These are phyloP conservation scores for Penicillium sp. DNA, from an alignment of 2,329 filamentous ascomycete genomes.

Conservation along the genomic window DNA sequence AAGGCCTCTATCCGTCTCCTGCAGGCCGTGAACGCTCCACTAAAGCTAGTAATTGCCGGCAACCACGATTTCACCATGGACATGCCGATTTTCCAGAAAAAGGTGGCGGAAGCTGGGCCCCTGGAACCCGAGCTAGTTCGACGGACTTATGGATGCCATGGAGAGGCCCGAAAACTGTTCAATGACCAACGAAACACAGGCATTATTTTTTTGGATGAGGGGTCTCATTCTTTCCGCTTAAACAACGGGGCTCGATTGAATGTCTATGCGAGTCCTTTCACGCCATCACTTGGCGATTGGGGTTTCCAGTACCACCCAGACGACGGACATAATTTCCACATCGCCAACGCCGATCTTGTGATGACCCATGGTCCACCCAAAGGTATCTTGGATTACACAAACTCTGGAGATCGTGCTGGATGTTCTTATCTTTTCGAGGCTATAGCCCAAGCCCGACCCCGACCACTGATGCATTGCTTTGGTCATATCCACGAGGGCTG, in stretches of 20 bases:
- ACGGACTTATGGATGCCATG: conserved; percentile 44
- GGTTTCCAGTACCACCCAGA: conserved; percentile 53
- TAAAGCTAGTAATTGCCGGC: conserved; percentile 59
- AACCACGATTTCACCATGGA: conserved; percentile 56
- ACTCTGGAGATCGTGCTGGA: conserved; percentile 31
- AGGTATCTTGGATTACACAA: conserved; percentile 53
- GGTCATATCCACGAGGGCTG: conserved; percentile 54
- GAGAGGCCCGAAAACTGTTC: conserved; percentile 45
- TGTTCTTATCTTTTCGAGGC: conserved; percentile 35
- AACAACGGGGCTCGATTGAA: conserved; percentile 53
- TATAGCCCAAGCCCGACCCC: conserved; percentile 18
- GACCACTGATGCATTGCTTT: conserved; percentile 41
- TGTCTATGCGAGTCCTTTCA: conserved; percentile 58
- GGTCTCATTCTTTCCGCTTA: conserved; percentile 51
- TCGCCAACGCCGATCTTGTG: conserved; percentile 47
- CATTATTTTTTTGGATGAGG: conserved; percentile 55
- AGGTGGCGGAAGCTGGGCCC: conserved; percentile 29
- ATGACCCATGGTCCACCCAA: conserved; percentile 60
- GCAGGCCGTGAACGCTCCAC: conserved; percentile 45
- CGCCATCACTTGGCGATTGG: conserved; percentile 49
- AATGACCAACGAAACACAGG: conserved; percentile 29
- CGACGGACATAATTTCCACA: conserved; percentile 41
- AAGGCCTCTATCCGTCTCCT: conserved; percentile 47
- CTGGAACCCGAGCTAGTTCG: conserved; percentile 32
- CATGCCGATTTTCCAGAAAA: conserved; percentile 13